A percentile compares a stretch with the other conserved stretches of the same genome.
Evolutionary conservation across 2,329 filamentous ascomycete genomes (phyloP).

Genomic region (Coniochaeta sp.): DNA sequence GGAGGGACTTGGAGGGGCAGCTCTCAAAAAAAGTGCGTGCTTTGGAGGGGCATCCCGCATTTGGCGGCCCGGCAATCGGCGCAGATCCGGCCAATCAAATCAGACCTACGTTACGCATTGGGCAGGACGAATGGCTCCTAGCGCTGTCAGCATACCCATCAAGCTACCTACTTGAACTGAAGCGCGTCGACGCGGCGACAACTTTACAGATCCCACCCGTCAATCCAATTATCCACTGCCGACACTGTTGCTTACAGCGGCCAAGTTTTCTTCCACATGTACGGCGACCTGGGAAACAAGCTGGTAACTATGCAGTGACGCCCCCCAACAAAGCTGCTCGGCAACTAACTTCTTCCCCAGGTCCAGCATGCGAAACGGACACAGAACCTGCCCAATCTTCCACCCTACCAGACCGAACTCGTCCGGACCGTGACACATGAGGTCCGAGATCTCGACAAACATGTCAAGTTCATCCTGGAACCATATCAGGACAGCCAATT

Average conservation of each 20-base stretch:
- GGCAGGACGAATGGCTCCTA: neutral
- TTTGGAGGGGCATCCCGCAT: conserved; percentile 1
- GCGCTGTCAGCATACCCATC: no score
- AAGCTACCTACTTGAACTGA: no score
- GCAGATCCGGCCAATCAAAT: neutral
- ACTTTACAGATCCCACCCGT: neutral
- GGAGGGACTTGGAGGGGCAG: neutral
- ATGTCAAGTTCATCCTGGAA: conserved; percentile 71
- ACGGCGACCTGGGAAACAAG: conserved; percentile 82
- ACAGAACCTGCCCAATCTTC: conserved; percentile 76
- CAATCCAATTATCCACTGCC: neutral
- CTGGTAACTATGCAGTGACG: conserved; percentile 45
- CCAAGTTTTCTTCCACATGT: conserved; percentile 50
- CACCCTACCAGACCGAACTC: conserved; percentile 86
- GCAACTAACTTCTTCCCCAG: conserved; percentile 37
- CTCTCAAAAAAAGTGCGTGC: conserved; percentile 1
- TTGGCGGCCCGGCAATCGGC: neutral
- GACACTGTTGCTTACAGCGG: neutral
- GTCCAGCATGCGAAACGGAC: conserved; percentile 95
- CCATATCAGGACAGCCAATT: conserved; percentile 74
- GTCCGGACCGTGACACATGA: conserved; percentile 84
- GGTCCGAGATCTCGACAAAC: conserved; percentile 86
- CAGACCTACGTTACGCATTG: neutral
- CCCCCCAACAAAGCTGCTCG: conserved; percentile 9
- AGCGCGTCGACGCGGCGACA: neutral